A percentile compares a stretch with the other conserved stretches of the same genome.
phyloP scores from a whole-genome alignment of 257 asterid genomes.

The Datura wrightii region DNA sequence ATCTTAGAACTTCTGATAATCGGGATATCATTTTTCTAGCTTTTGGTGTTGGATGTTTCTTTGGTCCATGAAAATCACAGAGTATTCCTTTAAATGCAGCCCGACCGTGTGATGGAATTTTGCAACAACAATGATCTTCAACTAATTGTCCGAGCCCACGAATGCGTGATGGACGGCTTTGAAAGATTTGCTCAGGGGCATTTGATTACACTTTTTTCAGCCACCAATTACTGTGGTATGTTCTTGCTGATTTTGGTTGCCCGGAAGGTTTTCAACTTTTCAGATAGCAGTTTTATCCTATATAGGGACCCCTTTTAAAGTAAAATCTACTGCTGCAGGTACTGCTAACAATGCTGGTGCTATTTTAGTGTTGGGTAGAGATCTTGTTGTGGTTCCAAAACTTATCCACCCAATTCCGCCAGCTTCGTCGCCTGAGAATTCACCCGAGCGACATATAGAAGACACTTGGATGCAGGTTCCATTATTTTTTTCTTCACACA shows the following conservation, averaged over 20 bases:
- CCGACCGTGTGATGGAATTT: constrained; percentile 98
- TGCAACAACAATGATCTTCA: constrained; percentile 97
- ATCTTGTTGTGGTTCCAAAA: constrained; percentile 96
- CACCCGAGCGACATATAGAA: constrained; percentile 82
- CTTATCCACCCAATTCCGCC: constrained; percentile 96
- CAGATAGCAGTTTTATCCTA: neutral
- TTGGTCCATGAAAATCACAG: constrained; percentile 18
- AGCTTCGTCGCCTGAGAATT: constrained; percentile 88
- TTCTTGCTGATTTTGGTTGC: constrained; percentile 17
- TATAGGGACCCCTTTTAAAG: neutral
- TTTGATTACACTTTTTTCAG: constrained; percentile 92
- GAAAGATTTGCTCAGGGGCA: constrained; percentile 99
- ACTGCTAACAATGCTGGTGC: constrained; percentile 99
- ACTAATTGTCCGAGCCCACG: constrained; percentile 95
- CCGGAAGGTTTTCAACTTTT: constrained; percentile 4
- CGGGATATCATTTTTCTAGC: constrained; percentile 3
- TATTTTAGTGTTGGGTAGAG: constrained; percentile 96
- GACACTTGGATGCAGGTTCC: constrained; percentile 99
- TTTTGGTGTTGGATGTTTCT: constrained; percentile 23
- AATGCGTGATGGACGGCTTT: constrained; percentile 99
- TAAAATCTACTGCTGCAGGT: constrained; percentile 49
- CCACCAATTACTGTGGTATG: constrained; percentile 99
- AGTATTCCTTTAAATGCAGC: constrained; percentile 55
- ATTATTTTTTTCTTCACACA: neutral
- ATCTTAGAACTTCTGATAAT: neutral